phyloP scores from a whole-genome alignment of 495 filamentous ascomycete genomes.

The Penicillium herquei region DNA sequence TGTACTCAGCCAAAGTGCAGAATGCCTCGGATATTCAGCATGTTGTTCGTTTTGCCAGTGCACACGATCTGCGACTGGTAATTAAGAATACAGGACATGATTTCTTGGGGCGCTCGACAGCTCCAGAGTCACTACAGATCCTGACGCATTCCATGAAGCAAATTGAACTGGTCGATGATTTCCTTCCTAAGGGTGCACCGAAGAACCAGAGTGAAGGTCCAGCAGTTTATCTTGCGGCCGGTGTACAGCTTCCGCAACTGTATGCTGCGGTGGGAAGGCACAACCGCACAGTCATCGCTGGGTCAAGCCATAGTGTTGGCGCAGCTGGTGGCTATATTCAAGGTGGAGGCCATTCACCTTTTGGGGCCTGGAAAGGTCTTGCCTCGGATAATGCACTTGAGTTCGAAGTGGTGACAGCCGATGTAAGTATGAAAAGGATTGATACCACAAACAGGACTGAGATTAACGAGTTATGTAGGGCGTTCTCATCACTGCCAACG shows the following conservation, averaged over 20 bases:
- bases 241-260: constrained; percentile 48
- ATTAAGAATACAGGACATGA: constrained; percentile 59
- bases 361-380: constrained; percentile 34
- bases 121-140: constrained; percentile 49
- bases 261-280: constrained; percentile 33
- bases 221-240: constrained; percentile 51
- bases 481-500: constrained; percentile 35
- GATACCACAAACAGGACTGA: background rate
- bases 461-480: constrained; percentile 30
- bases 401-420: constrained; percentile 34
- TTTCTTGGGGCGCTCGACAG: constrained; percentile 55
- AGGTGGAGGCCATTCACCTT: constrained; percentile 54
- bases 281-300: constrained; percentile 15
- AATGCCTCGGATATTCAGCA: constrained; percentile 37
- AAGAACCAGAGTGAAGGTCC: constrained; percentile 23
- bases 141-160: constrained; percentile 53
- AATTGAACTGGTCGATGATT: constrained; percentile 30
- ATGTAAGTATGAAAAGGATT: constrained; percentile 23
- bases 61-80: constrained; percentile 42
- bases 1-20: constrained; percentile 39
- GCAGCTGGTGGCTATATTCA: constrained; percentile 52
- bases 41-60: constrained; percentile 22
- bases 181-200: constrained; percentile 20
- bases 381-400: constrained; percentile 36
- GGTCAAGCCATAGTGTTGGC: constrained; percentile 21